Percentiles rank a stretch among this genome's conserved stretches.
Evolutionary conservation across 73 alveolate species (phyloP).

Genomic region (Uronychia setigera): DNA sequence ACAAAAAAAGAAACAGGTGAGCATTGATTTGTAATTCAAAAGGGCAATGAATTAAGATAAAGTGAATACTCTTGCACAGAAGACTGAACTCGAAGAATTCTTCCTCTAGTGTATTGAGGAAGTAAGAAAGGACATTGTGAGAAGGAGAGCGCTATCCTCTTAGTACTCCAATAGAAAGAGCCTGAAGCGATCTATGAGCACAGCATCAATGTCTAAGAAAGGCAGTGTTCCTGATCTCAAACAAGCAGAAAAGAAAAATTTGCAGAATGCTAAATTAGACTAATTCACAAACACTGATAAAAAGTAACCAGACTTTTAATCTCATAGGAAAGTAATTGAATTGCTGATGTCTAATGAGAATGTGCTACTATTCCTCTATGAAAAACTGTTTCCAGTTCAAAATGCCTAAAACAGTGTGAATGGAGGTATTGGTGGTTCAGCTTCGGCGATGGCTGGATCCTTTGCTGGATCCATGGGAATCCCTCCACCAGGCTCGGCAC

Average conservation of each 20-base stretch:
- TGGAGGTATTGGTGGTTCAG: too few relatives aligned
- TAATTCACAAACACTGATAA: constrained; percentile 67
- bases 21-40: not conserved
- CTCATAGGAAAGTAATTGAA: constrained; percentile 42
- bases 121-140: constrained; percentile 83
- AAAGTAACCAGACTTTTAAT: not conserved
- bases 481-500: too few relatives aligned
- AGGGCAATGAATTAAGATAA: constrained; percentile 39
- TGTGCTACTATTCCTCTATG: constrained; percentile 70
- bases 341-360: constrained; percentile 68
- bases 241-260: not conserved
- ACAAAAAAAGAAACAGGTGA: constrained; percentile 51
- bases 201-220: constrained; percentile 4
- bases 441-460: too few relatives aligned
- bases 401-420: not conserved
- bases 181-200: constrained; percentile 39
- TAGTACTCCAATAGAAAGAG: not conserved
- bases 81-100: constrained; percentile 84
- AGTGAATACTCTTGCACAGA: constrained; percentile 50
- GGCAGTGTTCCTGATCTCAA: not conserved
- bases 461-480: too few relatives aligned
- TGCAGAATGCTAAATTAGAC: constrained; percentile 37
- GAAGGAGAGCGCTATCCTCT: constrained; percentile 38
- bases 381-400: constrained; percentile 64
- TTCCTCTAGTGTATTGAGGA: constrained; percentile 88